Conservation (phyloP, 2,329 filamentous ascomycete species). For the Karstenula rhodostoma region DNA sequence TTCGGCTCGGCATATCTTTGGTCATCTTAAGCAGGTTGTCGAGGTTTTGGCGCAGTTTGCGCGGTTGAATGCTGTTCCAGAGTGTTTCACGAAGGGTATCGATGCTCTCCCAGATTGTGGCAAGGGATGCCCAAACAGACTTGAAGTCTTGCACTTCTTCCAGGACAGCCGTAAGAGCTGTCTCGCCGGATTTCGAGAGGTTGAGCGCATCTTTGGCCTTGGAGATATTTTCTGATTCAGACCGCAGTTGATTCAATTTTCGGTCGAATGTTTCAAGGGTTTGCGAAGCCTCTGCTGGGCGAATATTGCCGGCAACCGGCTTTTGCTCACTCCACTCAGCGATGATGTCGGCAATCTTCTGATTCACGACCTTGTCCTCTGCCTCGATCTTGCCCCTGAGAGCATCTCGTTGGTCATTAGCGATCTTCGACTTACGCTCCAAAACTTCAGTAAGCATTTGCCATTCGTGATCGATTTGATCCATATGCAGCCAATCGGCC, state of each 20-base stretch:
- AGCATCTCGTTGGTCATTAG: slow-evolving; percentile 95
- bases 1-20: slow-evolving; percentile 98
- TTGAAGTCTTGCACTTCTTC: slow-evolving; percentile 99
- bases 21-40: slow-evolving; percentile 96
- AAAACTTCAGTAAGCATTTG: slow-evolving; percentile 90
- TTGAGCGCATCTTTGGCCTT: slow-evolving; percentile 97
- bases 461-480: slow-evolving; percentile 97
- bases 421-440: slow-evolving; percentile 90
- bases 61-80: slow-evolving; percentile 94
- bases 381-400: slow-evolving; percentile 93
- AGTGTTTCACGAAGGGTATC: slow-evolving; percentile 91
- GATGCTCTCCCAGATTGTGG: slow-evolving; percentile 94
- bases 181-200: slow-evolving; percentile 80
- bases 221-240: slow-evolving; percentile 90
- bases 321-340: slow-evolving; percentile 95
- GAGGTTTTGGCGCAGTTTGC: slow-evolving; percentile 88
- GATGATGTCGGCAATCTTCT: slow-evolving; percentile 86
- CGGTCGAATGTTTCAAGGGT: slow-evolving; percentile 84
- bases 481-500: slow-evolving; percentile 91
- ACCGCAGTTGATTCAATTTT: slow-evolving; percentile 83
- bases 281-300: slow-evolving; percentile 84
- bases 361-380: slow-evolving; percentile 88
- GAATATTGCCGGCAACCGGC: slow-evolving; percentile 92
- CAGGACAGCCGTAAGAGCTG: slow-evolving; percentile 81
- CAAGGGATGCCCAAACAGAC: slow-evolving; percentile 95